These are phyloP conservation scores for Apiospora kogelbergensis DNA, from an alignment of 2,329 filamentous ascomycete genomes.

Conservation along the genomic window DNA sequence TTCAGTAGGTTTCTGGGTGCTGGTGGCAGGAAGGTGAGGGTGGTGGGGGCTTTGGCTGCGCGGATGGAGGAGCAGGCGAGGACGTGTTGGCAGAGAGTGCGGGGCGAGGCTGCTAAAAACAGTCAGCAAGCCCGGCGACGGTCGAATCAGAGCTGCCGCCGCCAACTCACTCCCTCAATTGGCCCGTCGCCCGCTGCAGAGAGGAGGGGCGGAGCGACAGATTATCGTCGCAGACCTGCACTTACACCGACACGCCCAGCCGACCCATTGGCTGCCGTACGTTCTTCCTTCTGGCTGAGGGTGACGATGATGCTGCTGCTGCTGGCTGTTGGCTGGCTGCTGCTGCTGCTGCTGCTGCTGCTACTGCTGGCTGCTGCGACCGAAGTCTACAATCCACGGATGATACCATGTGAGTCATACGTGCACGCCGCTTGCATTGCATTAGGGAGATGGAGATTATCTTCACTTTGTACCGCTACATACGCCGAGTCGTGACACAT, in stretches of 20 bases:
- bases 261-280: neutral
- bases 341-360: no score
- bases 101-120: neutral
- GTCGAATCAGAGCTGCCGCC: constrained; percentile 1
- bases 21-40: neutral
- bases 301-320: no score
- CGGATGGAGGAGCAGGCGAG: neutral
- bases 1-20: neutral
- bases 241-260: neutral
- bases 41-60: neutral
- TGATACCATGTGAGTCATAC: constrained; percentile 7
- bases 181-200: neutral
- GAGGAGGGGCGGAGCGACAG: neutral
- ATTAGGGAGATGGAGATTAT: neutral
- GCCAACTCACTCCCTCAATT: neutral
- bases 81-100: neutral
- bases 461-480: neutral
- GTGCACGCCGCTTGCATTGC: neutral
- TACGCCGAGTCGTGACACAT: neutral
- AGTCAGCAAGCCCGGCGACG: neutral
- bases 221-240: neutral
- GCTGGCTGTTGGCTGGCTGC: no score
- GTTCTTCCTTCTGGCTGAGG: neutral
- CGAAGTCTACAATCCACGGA: neutral
- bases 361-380: neutral